These are phyloP conservation scores for Didymella arachidicola DNA, from an alignment of 2,329 filamentous ascomycete genomes.

Conservation along the genomic window DNA sequence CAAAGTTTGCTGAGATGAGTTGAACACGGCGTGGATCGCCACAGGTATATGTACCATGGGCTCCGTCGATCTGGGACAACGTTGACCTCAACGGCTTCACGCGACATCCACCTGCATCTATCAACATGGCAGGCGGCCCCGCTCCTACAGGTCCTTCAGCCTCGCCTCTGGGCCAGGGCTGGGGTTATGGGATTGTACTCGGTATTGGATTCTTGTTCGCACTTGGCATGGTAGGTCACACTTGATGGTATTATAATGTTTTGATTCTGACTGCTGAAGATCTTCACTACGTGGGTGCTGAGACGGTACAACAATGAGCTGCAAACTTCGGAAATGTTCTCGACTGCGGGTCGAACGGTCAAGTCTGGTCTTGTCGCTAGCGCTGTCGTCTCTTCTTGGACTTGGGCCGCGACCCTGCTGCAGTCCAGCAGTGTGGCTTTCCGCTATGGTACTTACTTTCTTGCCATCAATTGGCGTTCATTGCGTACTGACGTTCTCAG, in stretches of 20 bases:
- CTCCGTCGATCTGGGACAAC: conserved; percentile 9
- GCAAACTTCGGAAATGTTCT: conserved; percentile 45
- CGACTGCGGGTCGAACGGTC: conserved; percentile 42
- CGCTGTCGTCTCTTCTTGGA: conserved; percentile 42
- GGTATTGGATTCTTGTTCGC: conserved; percentile 44
- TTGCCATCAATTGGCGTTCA: accelerated
- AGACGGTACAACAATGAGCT: conserved; percentile 44
- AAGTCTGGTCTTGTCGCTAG: conserved; percentile 45
- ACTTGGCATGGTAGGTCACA: conserved; percentile 36
- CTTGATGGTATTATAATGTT: not conserved
- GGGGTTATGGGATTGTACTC: conserved; percentile 47
- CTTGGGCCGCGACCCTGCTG: conserved; percentile 43
- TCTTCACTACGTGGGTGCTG: conserved; percentile 42
- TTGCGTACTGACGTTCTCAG: conserved; percentile 9
- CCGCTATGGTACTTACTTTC: conserved; percentile 37
- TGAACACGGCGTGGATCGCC: conserved; percentile 13
- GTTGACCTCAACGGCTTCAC: conserved; percentile 14
- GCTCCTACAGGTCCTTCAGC: conserved; percentile 37
- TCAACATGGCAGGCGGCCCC: conserved; percentile 36
- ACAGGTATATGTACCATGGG: conserved; percentile 31
- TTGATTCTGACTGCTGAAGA: conserved; percentile 18
- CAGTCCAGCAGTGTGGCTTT: conserved; percentile 45
- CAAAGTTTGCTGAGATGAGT: conserved; percentile 1
- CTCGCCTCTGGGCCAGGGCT: conserved; percentile 38
- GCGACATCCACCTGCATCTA: conserved; percentile 13